phyloP scores from a whole-genome alignment of 2,329 filamentous ascomycete species.

The Nemania serpens region DNA sequence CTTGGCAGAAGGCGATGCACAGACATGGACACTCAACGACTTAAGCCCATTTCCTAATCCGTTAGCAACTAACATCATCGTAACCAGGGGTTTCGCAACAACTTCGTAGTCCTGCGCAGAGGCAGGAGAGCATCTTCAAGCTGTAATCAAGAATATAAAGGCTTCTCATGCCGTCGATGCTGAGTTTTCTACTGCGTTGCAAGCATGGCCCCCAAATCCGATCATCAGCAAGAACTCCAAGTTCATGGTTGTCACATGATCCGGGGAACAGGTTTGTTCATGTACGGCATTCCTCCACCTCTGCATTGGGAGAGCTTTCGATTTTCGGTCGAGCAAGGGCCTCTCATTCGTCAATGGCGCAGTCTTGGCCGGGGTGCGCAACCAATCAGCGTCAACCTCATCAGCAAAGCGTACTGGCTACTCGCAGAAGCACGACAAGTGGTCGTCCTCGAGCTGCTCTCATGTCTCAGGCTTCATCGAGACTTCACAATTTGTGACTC shows the following conservation, averaged over 20 bases:
- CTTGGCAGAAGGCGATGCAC: constrained; percentile 31
- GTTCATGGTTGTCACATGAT: constrained; percentile 38
- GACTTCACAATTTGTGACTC: constrained; percentile 40
- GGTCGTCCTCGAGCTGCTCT: constrained; percentile 39
- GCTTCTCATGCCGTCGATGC: constrained; percentile 27
- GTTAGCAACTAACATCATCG: constrained; percentile 20
- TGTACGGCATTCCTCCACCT: constrained; percentile 38
- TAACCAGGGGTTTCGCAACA: constrained; percentile 14
- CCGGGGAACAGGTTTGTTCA: constrained; percentile 28
- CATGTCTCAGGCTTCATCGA: constrained; percentile 42
- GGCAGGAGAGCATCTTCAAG: constrained; percentile 5
- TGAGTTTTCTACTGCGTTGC: constrained; percentile 4
- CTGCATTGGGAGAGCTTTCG: constrained; percentile 32
- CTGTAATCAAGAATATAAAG: constrained; percentile 25
- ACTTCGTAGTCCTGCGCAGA: constrained; percentile 15
- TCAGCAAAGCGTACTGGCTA: constrained; percentile 35
- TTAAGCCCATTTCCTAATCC: constrained; percentile 29
- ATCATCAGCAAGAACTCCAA: constrained; percentile 23
- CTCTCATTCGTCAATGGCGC: constrained; percentile 39
- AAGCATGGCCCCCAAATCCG: constrained; percentile 33
- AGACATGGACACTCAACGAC: constrained; percentile 20
- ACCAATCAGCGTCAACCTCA: constrained; percentile 37
- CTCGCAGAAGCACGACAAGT: constrained; percentile 39
- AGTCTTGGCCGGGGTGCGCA: constrained; percentile 29
- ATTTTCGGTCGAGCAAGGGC: constrained; percentile 38